Base-by-base conservation (phyloP, 805 yeast species). In the Kodamaea nitidulidarum region DNA sequence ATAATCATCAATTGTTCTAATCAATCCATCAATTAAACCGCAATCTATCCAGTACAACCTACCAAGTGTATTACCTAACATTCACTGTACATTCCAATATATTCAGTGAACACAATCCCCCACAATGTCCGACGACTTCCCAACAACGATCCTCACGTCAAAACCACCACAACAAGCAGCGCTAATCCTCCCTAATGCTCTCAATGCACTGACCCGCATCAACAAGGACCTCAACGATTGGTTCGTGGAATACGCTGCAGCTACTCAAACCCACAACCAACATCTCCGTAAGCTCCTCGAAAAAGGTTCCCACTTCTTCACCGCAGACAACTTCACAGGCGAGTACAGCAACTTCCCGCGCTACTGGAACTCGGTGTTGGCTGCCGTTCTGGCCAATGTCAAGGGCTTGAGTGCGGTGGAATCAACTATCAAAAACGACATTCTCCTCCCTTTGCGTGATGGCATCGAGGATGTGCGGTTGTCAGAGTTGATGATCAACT, bases 391-490 rank as follows among this genome's bases (percentile, higher is more conserved):
- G 76, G 49, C 66, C 61, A 56, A 70, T 63, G 43, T 55, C 37
- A 71, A 66, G 44, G 67, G 78, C 26, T 76, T 73, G 48, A 76
- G 77, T 31, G 62, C 70, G 35, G 63, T 76, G 40, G 62, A 66
- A 47, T 60, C 63, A 31, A 60, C 55, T 27, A 62, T 81, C 56
- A 76, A 75, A 30, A 56, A 65, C 36, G 85, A 81, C 44, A 70
- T 80, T 31, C 61, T 80, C 44, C 66, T 67, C 7, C 83, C 80
- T 2, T 64, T 83, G 46, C 68, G 67, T 33, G 68, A 71, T 18
- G 77, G 74, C 44, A 64, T 77, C 26, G 69, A 71, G 40, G 80
- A 81, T 51, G 63, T 65, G 24, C 68, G 69, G 44, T 78, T 77
- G 76, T 62, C 71, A 17, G 83, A 77, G 52, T 73, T 76, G 52